Percentiles rank a stretch among this genome's conserved stretches.
Conservation (phyloP, 2,329 filamentous ascomycete species). For the Trichoderma atroviride region DNA sequence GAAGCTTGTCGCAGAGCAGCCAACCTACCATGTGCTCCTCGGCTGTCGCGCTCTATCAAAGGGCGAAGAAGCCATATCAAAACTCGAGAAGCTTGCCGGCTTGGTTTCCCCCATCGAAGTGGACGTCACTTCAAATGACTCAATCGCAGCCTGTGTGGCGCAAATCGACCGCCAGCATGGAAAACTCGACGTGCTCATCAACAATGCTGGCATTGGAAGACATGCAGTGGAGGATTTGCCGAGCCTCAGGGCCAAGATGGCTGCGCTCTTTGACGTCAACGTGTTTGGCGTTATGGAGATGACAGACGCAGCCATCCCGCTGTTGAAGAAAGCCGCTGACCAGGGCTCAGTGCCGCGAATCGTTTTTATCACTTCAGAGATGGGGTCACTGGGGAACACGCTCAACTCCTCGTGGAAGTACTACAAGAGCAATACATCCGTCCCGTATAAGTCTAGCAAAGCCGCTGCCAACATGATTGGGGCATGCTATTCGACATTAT, state of each 20-base stretch:
- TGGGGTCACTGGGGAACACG: conserved; percentile 14
- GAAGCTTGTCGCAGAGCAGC: conserved; percentile 11
- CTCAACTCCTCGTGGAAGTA: conserved; percentile 18
- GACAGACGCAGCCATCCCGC: neutral
- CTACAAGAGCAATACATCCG: neutral
- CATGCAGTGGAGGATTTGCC: neutral
- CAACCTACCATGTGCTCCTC: conserved; percentile 7
- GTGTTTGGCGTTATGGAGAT: conserved; percentile 15
- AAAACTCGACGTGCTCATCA: conserved; percentile 18
- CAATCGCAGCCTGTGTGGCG: conserved; percentile 10
- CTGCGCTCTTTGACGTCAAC: conserved; percentile 5
- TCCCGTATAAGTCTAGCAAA: conserved; percentile 22
- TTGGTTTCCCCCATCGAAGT: conserved; percentile 7
- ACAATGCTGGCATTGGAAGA: conserved; percentile 22
- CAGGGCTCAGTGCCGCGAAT: conserved; percentile 15
- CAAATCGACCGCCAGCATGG: conserved; percentile 11
- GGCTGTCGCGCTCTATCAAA: conserved; percentile 7
- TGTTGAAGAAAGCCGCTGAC: conserved; percentile 10
- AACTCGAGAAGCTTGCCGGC: neutral
- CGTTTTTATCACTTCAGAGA: conserved; percentile 19
- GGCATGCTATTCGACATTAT: conserved; percentile 7
- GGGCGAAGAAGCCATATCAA: conserved; percentile 1
- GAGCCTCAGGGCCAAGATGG: conserved; percentile 9
- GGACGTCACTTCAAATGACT: conserved; percentile 17
- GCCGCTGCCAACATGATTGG: conserved; percentile 21